These are phyloP conservation scores for Vickermania ingenoplastis DNA, from an alignment of 208 protist genomes.

Conservation along the genomic window DNA sequence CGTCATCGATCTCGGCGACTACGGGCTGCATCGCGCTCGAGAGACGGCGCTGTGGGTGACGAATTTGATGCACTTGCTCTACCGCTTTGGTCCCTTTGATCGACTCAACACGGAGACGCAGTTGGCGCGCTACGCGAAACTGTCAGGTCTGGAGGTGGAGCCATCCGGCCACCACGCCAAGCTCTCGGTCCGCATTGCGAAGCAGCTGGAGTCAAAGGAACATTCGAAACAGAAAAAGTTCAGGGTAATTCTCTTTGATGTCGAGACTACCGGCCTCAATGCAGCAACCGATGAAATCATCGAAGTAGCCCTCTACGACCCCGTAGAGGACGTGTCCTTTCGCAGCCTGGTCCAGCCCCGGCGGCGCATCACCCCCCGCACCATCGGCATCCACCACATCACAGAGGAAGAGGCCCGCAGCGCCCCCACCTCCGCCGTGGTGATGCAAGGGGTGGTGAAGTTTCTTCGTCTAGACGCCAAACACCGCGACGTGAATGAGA, in stretches of 20 bases:
- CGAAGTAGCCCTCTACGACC: constrained; percentile 79
- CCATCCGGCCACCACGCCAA: constrained; percentile 20
- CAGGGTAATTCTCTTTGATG: constrained; percentile 70
- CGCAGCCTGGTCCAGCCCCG: constrained; percentile 67
- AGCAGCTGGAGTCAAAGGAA: constrained; percentile 19
- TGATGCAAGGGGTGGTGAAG: constrained; percentile 35
- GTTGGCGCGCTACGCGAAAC: constrained; percentile 65
- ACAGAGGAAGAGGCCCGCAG: constrained; percentile 54
- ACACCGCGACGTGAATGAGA: constrained; percentile 33
- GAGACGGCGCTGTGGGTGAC: constrained; percentile 48
- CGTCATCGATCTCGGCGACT: constrained; percentile 36
- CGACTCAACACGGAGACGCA: constrained; percentile 46
- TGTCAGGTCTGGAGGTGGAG: constrained; percentile 22
- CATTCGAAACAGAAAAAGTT: constrained; percentile 16
- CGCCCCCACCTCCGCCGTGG: constrained; percentile 45
- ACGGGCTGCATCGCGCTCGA: constrained; percentile 1
- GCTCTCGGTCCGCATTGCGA: constrained; percentile 12
- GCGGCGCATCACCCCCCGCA: constrained; percentile 46
- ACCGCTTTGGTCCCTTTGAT: constrained; percentile 45
- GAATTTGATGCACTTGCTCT: constrained; percentile 70
- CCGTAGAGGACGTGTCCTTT: constrained; percentile 65
- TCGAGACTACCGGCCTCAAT: constrained; percentile 85
- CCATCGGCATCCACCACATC: constrained; percentile 78
- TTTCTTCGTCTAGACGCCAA: constrained; percentile 53
- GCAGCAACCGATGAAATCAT: constrained; percentile 66